These are phyloP conservation scores for Neoboletus subvelutipes DNA, from an alignment of 768 basidiomycete species.

Conservation along the genomic window DNA sequence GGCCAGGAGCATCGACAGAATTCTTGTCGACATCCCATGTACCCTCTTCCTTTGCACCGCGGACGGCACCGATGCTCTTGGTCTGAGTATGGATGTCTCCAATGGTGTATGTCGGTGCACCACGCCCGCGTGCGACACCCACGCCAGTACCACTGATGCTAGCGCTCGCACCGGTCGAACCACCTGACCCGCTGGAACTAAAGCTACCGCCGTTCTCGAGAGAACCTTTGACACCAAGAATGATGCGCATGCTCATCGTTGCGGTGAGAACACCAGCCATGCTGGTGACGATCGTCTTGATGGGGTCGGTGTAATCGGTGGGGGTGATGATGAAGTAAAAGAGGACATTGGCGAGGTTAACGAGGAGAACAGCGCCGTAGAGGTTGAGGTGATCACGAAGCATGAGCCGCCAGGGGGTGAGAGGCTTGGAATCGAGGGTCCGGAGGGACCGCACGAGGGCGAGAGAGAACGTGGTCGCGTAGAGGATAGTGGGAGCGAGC, in stretches of 20 bases:
- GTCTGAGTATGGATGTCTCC: slow-evolving; percentile 52
- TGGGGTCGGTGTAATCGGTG: slow-evolving; percentile 57
- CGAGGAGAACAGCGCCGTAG: slow-evolving; percentile 75
- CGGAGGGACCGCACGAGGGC: slow-evolving; percentile 24
- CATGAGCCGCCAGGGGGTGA: slow-evolving; percentile 82
- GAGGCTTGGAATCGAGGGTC: slow-evolving; percentile 41
- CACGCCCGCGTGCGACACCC: slow-evolving; percentile 28
- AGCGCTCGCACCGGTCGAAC: slow-evolving; percentile 49
- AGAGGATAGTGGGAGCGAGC: slow-evolving; percentile 73
- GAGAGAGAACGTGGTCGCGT: slow-evolving; percentile 32
- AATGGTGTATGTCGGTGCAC: slow-evolving; percentile 38
- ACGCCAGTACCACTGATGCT: slow-evolving; percentile 28
- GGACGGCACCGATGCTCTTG: slow-evolving; percentile 48
- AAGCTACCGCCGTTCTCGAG: slow-evolving; percentile 73
- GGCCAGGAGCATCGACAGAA: slow-evolving; percentile 38
- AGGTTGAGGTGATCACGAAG: slow-evolving; percentile 87
- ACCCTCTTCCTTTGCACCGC: slow-evolving; percentile 40
- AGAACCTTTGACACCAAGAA: slow-evolving; percentile 77
- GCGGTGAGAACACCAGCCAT: slow-evolving; percentile 87
- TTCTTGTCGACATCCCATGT: slow-evolving; percentile 37
- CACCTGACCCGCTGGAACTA: slow-evolving; percentile 47
- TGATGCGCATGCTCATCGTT: slow-evolving; percentile 85
- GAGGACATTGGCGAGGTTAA: slow-evolving; percentile 80
- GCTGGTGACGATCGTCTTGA: slow-evolving; percentile 80
- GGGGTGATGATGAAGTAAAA: slow-evolving; percentile 87